These are phyloP conservation scores for Dryadomyces quercus-mongolicae DNA, from an alignment of 2,329 filamentous ascomycete species.

Conservation along the genomic window DNA sequence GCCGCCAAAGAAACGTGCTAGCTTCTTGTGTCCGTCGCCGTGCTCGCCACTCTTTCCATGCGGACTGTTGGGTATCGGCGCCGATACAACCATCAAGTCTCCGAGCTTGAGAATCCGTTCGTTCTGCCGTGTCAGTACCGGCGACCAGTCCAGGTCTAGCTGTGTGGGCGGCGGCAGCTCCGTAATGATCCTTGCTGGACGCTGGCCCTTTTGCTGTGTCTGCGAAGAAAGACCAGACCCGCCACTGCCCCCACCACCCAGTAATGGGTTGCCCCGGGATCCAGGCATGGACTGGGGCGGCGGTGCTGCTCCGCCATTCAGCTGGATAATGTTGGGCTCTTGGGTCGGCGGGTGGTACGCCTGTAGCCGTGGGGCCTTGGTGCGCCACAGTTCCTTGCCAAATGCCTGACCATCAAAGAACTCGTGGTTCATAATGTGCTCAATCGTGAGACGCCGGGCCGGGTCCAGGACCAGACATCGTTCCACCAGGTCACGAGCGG, in stretches of 20 bases:
- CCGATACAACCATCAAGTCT: conserved; percentile 73
- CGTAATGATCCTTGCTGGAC: conserved; percentile 76
- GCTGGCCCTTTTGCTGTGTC: conserved; percentile 17
- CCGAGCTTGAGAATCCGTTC: conserved; percentile 91
- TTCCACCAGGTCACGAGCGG: conserved; percentile 82
- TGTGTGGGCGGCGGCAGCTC: conserved; percentile 94
- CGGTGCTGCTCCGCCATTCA: conserved; percentile 45
- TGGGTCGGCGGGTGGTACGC: conserved; percentile 67
- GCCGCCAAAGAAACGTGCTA: conserved; percentile 86
- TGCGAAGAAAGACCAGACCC: background rate
- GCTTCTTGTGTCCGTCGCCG: conserved; percentile 67
- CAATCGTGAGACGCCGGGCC: conserved; percentile 69
- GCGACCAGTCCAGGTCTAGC: conserved; percentile 96
- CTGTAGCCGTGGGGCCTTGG: conserved; percentile 77
- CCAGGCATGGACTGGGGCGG: conserved; percentile 17
- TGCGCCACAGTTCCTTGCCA: conserved; percentile 77
- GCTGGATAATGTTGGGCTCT: conserved; percentile 62
- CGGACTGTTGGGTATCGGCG: conserved; percentile 63
- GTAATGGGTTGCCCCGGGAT: conserved; percentile 14
- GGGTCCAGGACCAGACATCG: conserved; percentile 84
- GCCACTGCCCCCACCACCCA: background rate
- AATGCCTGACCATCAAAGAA: conserved; percentile 86
- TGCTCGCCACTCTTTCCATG: conserved; percentile 55
- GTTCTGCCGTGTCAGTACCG: conserved; percentile 79
- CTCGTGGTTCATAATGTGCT: conserved; percentile 92